These are phyloP conservation scores for Apiospora marii DNA, from an alignment of 2,329 filamentous ascomycete genomes.

Conservation along the genomic window DNA sequence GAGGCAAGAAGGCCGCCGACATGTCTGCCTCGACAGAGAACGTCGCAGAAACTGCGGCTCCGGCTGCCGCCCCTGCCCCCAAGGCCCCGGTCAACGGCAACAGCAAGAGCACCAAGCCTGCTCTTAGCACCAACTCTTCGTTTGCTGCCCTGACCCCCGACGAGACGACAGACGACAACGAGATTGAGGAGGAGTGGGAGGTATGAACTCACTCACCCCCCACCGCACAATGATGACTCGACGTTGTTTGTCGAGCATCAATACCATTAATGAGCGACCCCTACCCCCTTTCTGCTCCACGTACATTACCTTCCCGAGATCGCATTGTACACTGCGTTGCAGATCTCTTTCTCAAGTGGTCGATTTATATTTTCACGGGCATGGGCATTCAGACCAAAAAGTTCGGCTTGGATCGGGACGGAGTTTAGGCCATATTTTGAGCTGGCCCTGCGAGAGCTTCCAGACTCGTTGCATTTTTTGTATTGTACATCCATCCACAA, in stretches of 20 bases:
- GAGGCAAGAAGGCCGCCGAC: constrained; percentile 41
- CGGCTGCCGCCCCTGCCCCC: constrained; percentile 31
- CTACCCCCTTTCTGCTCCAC: not conserved
- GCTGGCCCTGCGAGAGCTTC: constrained; percentile 15
- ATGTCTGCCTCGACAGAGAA: constrained; percentile 34
- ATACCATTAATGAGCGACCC: constrained; percentile 12
- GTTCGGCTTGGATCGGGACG: constrained; percentile 21
- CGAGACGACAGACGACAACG: constrained; percentile 41
- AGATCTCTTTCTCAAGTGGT: constrained; percentile 3
- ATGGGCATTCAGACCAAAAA: constrained; percentile 21
- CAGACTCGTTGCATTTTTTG: constrained; percentile 15
- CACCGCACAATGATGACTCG: not conserved
- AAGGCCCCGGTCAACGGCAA: constrained; percentile 34
- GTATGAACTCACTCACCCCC: constrained; percentile 34
- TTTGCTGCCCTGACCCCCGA: constrained; percentile 45
- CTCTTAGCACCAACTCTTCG: constrained; percentile 43
- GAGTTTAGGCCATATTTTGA: constrained; percentile 12
- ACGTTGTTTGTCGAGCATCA: not conserved
- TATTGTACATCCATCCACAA: constrained; percentile 12
- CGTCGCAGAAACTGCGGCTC: constrained; percentile 28
- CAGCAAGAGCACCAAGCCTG: constrained; percentile 42
- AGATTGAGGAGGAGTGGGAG: constrained; percentile 45
- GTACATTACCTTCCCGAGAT: constrained; percentile 16
- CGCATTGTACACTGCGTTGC: constrained; percentile 8
- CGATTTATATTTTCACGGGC: constrained; percentile 12